phyloP scores from a whole-genome alignment of 1,284 basidiomycete genomes.

The Amylostereum chailletii region DNA sequence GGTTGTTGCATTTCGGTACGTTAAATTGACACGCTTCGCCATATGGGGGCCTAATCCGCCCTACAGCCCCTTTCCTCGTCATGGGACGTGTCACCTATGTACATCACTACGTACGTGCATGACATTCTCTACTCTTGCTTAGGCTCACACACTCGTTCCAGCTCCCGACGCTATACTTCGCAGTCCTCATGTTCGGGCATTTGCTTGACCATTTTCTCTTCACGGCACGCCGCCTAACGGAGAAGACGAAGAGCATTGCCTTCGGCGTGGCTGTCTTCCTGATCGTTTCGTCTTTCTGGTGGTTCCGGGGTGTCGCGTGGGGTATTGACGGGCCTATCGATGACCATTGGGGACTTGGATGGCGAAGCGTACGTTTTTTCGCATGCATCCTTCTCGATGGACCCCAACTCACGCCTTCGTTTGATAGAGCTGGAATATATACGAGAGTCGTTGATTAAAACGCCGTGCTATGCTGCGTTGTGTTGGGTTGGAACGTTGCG shows the following conservation, averaged over 20 bases:
- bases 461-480: no score
- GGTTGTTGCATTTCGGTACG: slow-evolving; percentile 86
- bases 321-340: slow-evolving; percentile 83
- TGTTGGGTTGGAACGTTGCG: no score
- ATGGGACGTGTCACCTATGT: slow-evolving; percentile 93
- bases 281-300: slow-evolving; percentile 84
- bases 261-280: slow-evolving; percentile 56
- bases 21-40: slow-evolving; percentile 4
- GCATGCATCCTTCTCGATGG: neutral
- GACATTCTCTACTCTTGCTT: neutral
- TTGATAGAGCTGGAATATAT: slow-evolving; percentile 32
- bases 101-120: slow-evolving; percentile 71
- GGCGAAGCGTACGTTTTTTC: slow-evolving; percentile 61
- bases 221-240: slow-evolving; percentile 54
- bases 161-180: slow-evolving; percentile 94
- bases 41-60: neutral
- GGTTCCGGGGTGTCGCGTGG: slow-evolving; percentile 86
- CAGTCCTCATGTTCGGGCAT: slow-evolving; percentile 87
- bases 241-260: slow-evolving; percentile 58
- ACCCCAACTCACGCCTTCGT: slow-evolving; percentile 4
- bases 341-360: slow-evolving; percentile 70
- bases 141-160: slow-evolving; percentile 18
- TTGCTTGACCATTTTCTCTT: slow-evolving; percentile 91
- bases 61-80: slow-evolving; percentile 83
- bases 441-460: slow-evolving; percentile 14